Base-by-base conservation (phyloP, 2,329 filamentous ascomycete genomes). In the Grosmannia penicillata region DNA sequence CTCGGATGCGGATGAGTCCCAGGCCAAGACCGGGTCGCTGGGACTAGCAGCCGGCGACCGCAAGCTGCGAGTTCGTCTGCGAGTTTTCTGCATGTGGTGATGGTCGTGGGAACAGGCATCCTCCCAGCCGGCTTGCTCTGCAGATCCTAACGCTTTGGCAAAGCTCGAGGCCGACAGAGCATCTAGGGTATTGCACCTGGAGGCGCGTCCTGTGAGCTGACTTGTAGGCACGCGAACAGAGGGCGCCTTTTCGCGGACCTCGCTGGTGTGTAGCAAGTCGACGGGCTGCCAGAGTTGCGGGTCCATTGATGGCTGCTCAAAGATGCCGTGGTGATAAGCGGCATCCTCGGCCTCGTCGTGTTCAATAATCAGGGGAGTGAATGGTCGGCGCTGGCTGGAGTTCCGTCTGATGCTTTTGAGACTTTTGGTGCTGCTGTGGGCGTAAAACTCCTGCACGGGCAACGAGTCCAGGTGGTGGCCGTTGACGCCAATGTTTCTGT, bases 401-500 rank as follows among this genome's bases (percentile, higher is more conserved):
- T 13, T 22, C 17, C 26, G 14, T 19, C 25, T 33, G 9, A 38
- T 13, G 23, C 24, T n/a, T 14, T 10, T 21, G 11, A n/a, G 13
- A 17, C 19, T n/a, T n/a, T n/a, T n/a, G n/a, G n/a, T 24, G 23
- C 32, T 10, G 4, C 23, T 32, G 11, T 43, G 45, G 9, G 56
- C 48, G 43, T 63, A 60, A 23, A 58, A 61, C 3, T 55, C 54
- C 21, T 54, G 52, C 0, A 57, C 55, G 10, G 53, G 55, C 10
- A 49, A 39, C 3, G 57, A 59, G 8, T 53, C 47, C 6, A 61
- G 43, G 37, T 59, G 47, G 26, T 52, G 43, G 1, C 49, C 47
- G 32, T 59, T 65, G 19, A 57, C 51, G 4, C 51, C 54, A 33
- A 73, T 57, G 43, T 79, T 79, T 25, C 75, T 62, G 45, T 77